Base-by-base conservation (phyloP, 331 rosid species). In the Quercus phellos region DNA sequence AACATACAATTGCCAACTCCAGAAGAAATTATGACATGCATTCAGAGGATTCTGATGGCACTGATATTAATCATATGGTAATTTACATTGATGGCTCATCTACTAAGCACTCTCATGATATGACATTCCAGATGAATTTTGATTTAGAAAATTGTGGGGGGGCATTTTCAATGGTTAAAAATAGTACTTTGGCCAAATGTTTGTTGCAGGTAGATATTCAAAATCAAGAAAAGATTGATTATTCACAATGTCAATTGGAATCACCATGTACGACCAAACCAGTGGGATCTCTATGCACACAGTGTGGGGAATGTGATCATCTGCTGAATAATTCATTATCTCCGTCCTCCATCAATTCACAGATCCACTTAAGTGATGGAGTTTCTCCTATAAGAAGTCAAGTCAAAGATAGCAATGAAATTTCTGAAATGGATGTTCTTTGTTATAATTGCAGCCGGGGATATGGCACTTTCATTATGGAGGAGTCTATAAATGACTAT, bases 231-330 rank as follows among this genome's bases (percentile, higher is more conserved):
- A 83, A 60, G 76, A 79, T 16, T 72, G 73, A 42, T 50, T 30
- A 22, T 73, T 71, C 71, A 35, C 73, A 74, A 19, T 72, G 74
- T 46, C 84, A 78, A 63, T 82, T 71, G 67, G 85, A 80, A 42
- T 64, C 60, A 72, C 72, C 69, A 24, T 56, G 74, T 55, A 64
- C 80, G 22, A 53, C 19, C 60, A 76, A 77, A 43, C 59, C 79
- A 43, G 68, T 77, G 68, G 83, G 82, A 42, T 75, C 46, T 74
- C 75, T 60, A 74, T 69, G 74, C 80, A 82, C 82, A 13, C 78
- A 74, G 74, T 58, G 59, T 72, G 5, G 64, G 80, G 83, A 74
- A 51, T 63, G 73, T 72, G 70, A 54, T 72, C 55, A 42, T 60
- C 14, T 54, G 53, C 21, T 78, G 63, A 55, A 50, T 60, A 77